Conservation (phyloP, 2,329 filamentous ascomycete genomes). For the Escovopsis sp. region DNA sequence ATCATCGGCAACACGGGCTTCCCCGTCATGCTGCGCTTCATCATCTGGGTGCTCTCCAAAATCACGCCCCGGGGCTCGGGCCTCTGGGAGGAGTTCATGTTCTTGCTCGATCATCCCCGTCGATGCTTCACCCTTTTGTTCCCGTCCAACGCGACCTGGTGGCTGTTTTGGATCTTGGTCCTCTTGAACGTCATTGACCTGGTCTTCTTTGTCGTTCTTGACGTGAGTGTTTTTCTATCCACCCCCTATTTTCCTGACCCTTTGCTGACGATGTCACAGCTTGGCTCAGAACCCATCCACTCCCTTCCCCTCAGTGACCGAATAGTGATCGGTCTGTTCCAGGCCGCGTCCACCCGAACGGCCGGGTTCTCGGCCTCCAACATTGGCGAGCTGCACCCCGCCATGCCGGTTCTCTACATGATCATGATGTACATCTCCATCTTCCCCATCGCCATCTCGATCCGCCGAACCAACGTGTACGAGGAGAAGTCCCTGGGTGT, state of each 20-base stretch:
- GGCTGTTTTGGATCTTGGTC: conserved; percentile 78
- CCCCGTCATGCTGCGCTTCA: conserved; percentile 81
- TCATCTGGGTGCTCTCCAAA: conserved; percentile 71
- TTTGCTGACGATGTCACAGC: conserved; percentile 27
- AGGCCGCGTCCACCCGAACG: conserved; percentile 77
- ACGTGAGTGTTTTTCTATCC: conserved; percentile 41
- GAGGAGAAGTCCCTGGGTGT: conserved; percentile 79
- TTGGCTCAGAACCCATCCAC: conserved; percentile 56
- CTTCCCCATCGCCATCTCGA: conserved; percentile 89
- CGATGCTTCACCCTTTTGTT: conserved; percentile 94
- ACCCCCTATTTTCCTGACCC: not conserved
- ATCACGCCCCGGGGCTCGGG: conserved; percentile 49
- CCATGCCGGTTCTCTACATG: conserved; percentile 84
- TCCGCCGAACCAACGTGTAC: conserved; percentile 90
- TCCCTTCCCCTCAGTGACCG: conserved; percentile 56
- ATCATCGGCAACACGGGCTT: conserved; percentile 93
- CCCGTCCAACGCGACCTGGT: conserved; percentile 83
- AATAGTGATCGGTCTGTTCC: conserved; percentile 77
- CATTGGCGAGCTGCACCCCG: conserved; percentile 66
- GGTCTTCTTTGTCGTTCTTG: conserved; percentile 82
- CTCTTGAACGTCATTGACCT: conserved; percentile 72
- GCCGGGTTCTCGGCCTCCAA: conserved; percentile 79
- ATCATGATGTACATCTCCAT: conserved; percentile 99
- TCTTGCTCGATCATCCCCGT: conserved; percentile 85
- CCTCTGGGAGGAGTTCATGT: conserved; percentile 78